Base-by-base conservation (phyloP, 2,329 filamentous ascomycete species). In the Rhinocladiella similis region DNA sequence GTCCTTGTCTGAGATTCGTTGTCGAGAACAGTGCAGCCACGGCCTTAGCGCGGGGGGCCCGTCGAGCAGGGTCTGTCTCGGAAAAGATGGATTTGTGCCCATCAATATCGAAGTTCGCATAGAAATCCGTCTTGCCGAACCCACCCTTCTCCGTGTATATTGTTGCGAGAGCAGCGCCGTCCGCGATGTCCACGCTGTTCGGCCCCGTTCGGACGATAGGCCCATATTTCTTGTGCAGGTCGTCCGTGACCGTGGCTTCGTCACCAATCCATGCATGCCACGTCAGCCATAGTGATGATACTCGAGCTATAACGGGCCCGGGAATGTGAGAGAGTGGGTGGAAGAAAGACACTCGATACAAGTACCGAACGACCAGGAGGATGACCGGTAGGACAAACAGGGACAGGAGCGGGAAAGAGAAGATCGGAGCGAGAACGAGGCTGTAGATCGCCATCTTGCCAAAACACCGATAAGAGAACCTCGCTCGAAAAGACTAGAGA, bases 21-120 rank as follows among this genome's bases (percentile, higher is more conserved):
- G 76, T 78, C 5, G 75, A 75, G 65, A 83, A 83, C 54, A 83
- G 59, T 0, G 75, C 71, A 29, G 74, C 66, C 0, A 83, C 79
- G 14, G 77, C 76, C 64, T 82, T 82, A 12, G 78, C 78, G 45
- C 80, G 68, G 3, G 67, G 59, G 2, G 72, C 73, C 10, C 80
- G 66, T 42, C 77, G 69, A 2, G 70, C 70, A 3, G 66, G 68
- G 53, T 77, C 72, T 1, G 57, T 56, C 27, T 61, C 58, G 5
- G 60, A 63, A 53, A 85, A 85, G 35, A 85, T 78, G 1, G 80
- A 80, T 25, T 73, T 67, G 61, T 80, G 78, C 1, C 78, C 79
- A 60, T 83, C 81, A 16, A 83, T 80, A 56, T 83, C 78, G 62
- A 84, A 84, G 60, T 84, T 84, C 0, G 68, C 67, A 64, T 84